Conservation (phyloP, 495 filamentous ascomycete genomes). For the Xylaria nigripes region DNA sequence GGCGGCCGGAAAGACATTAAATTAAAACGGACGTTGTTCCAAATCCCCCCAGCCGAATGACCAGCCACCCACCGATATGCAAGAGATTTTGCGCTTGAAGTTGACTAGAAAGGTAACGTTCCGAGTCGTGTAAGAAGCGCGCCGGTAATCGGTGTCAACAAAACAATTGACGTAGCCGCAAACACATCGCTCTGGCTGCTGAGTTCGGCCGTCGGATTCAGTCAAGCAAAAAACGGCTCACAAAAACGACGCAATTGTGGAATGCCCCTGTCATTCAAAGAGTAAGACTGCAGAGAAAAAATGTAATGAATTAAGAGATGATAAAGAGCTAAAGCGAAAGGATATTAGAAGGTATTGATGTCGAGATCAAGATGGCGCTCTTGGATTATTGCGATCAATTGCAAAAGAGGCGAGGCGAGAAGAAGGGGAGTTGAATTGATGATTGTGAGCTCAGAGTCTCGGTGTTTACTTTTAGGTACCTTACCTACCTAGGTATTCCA, state of each 20-base stretch:
- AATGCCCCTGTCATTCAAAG: neutral
- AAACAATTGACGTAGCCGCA: neutral
- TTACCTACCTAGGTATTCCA: neutral
- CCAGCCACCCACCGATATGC: neutral
- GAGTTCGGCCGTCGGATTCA: neutral
- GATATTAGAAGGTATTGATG: neutral
- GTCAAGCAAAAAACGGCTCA: neutral
- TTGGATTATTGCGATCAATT: neutral
- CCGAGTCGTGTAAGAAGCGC: neutral
- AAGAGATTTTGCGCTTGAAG: neutral
- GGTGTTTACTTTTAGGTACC: neutral
- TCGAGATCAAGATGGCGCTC: neutral
- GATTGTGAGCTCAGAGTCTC: neutral
- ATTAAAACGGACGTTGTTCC: neutral
- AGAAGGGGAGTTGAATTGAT: neutral
- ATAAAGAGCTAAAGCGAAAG: neutral
- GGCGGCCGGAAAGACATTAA: slow-evolving; percentile 7
- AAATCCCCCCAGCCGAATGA: neutral
- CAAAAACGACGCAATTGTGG: neutral
- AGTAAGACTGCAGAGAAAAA: neutral
- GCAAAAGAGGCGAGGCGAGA: neutral
- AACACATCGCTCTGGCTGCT: neutral
- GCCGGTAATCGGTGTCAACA: neutral
- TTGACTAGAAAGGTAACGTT: neutral
- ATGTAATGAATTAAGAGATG: neutral